A percentile compares a stretch with the other conserved stretches of the same genome.
phyloP scores from a whole-genome alignment of 2,329 filamentous ascomycete species.

The Knufia fluminis region DNA sequence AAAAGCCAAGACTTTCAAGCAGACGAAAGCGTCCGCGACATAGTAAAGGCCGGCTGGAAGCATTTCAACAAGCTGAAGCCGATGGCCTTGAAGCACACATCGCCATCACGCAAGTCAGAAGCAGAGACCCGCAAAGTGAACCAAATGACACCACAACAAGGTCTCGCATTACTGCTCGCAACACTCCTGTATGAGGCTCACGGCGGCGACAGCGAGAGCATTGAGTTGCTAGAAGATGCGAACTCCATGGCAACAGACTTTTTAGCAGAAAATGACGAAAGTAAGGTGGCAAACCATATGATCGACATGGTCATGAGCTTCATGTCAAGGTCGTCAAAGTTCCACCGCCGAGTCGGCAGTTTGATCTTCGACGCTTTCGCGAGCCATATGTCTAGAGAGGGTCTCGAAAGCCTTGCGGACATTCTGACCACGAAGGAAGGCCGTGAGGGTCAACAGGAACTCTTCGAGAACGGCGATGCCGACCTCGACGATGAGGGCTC shows the following conservation, averaged over 20 bases:
- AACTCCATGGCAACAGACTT: slow-evolving; percentile 60
- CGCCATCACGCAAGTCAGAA: not conserved
- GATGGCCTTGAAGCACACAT: not conserved
- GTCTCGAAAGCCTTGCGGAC: slow-evolving; percentile 54
- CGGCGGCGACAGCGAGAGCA: slow-evolving; percentile 76
- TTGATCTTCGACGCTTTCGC: slow-evolving; percentile 82
- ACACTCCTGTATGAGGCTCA: slow-evolving; percentile 82
- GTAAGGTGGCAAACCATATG: slow-evolving; percentile 19
- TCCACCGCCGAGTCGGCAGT: slow-evolving; percentile 78
- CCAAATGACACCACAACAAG: slow-evolving; percentile 24
- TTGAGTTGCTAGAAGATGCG: slow-evolving; percentile 75
- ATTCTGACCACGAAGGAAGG: slow-evolving; percentile 73
- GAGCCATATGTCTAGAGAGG: slow-evolving; percentile 60
- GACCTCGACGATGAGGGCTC: slow-evolving; percentile 44
- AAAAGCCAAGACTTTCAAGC: not conserved
- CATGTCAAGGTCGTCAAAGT: slow-evolving; percentile 70
- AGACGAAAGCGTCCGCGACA: not conserved
- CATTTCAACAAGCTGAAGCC: not conserved
- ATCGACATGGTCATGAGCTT: slow-evolving; percentile 88
- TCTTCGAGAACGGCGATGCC: slow-evolving; percentile 66
- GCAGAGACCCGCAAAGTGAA: not conserved
- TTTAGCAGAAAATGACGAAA: not conserved
- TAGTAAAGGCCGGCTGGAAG: not conserved
- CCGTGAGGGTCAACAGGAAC: slow-evolving; percentile 69
- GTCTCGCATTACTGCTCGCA: slow-evolving; percentile 71